Conservation (phyloP, 306 rosid genomes). For the Elaeagnus macrophylla region DNA sequence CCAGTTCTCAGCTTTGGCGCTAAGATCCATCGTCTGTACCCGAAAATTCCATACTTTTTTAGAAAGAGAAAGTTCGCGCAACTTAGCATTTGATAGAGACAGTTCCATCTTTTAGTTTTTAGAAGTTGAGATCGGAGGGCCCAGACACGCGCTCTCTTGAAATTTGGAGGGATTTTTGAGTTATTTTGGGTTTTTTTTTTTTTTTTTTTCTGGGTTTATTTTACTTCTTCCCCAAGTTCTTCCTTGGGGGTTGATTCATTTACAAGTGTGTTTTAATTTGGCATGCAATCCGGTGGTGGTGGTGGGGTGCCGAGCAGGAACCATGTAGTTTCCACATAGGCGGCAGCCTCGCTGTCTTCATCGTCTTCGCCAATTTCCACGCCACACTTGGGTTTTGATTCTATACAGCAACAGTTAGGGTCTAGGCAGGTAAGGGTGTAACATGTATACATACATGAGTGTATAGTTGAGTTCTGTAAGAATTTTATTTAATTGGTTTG, state of each 20-base stretch:
- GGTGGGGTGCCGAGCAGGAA: conserved; percentile 77
- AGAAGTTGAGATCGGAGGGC: conserved; percentile 82
- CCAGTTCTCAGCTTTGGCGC: conserved; percentile 30
- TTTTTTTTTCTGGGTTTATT: conserved; percentile 17
- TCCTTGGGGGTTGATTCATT: conserved; percentile 21
- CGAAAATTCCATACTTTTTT: conserved; percentile 41
- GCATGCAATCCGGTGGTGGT: conserved; percentile 80
- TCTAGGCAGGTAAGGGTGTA: conserved; percentile 70
- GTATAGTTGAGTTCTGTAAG: conserved; percentile 15
- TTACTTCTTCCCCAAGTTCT: background rate
- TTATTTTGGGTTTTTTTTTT: conserved; percentile 30
- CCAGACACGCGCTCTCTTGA: conserved; percentile 35
- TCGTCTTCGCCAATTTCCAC: conserved; percentile 79
- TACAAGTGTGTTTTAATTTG: conserved; percentile 34
- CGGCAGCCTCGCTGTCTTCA: conserved; percentile 78
- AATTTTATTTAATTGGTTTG: conserved; percentile 17
- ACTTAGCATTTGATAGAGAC: conserved; percentile 35
- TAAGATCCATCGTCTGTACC: conserved; percentile 39
- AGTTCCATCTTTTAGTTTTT: conserved; percentile 28
- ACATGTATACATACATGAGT: conserved; percentile 2
- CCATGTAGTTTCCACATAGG: conserved; percentile 53
- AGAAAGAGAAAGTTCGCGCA: conserved; percentile 37
- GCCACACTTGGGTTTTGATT: conserved; percentile 68
- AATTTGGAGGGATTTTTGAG: conserved; percentile 37
- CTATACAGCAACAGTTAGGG: conserved; percentile 49